Base-by-base conservation (phyloP, 192 early-diverging fungal species). In the Chytriomyces sp. region DNA sequence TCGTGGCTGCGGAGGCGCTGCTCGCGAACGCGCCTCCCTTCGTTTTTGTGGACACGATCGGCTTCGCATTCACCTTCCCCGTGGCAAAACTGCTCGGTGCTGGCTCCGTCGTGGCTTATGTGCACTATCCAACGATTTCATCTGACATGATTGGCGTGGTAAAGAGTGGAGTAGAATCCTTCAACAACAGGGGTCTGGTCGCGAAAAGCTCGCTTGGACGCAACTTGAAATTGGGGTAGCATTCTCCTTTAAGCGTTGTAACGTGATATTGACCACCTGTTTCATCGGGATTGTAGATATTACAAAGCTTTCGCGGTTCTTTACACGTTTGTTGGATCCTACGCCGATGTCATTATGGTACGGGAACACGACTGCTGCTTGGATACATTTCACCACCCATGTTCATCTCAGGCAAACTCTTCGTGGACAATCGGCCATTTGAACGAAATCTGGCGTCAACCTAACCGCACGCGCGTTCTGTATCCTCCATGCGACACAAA, bases 121-220 rank as follows among this genome's bases (percentile, higher is more conserved):
- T 93, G 19, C 98, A 99, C 78, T 99, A 99, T 69, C 98, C 98
- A 8, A 90, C 91, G 7, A 94, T 99, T 58, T 93, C 89, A 78
- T 90, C 80, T n/a, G 96, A 98, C 67, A 98, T 98, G 96, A 82
- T 94, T 17, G 67, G 79, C 0, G 84, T 84, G 38, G 91, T 98
- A 19, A 77, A 86, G 32, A 84, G 85, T 44, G 77, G 89, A 44
- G 80, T 83, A 36, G 67, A 83, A 0, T 82, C 80, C 14, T 84
- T 89, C 74, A 95, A 90, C 77, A 94, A 94, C 72, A 75, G 86
- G 12, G 39, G 49, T 1, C 10, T 70, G 5, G 82, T 94, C 0
- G 84, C 92, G 0, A 39, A 73, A 26, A 92, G 86, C 70, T 32
- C 65, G 1, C 0, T 92, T 22, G 86, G 87, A 70, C 89, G 84